Base-by-base conservation (phyloP, 306 rosid species). In the Sphenostylis stenocarpa region DNA sequence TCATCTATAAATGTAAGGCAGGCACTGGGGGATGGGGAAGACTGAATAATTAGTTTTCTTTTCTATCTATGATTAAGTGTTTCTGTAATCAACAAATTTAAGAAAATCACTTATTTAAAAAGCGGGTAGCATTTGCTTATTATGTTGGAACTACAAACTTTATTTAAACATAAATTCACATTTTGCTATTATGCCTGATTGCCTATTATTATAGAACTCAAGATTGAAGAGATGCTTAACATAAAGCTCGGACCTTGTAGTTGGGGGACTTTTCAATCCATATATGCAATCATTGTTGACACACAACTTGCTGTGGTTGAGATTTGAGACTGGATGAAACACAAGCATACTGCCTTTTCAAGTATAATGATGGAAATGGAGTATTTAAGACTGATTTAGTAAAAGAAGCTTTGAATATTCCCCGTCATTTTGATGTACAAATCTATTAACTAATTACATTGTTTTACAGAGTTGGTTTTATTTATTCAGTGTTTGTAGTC, bases 1-100 rank as follows among this genome's bases (percentile, higher is more conserved):
- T 78, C 67, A 76, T 64, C 73, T 16, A 6, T 38, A 28, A 34
- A 44, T 26, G 73, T 56, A 14, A 24, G 64, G 15, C 20, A 67
- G 41, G 20, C 10, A 24, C 16, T 38, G 21, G 24, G 57, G 77
- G 45, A 11, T 65, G 62, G 53, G 56, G 23, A 38, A 48, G 67
- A 39, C 58, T 23, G 23, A 24, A 68, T n/a, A 4, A 14, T 3
- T 75, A 20, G 49, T 48, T 44, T 45, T 24, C 49, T 31, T 72
- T 45, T 69, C 20, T 57, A 26, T 28, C 34, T 26, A 15, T 28
- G 38, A 26, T 26, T 57, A 36, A 36, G 41, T 36, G 41, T 36
- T 36, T 36, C 7, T 7, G 41, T 8, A 38, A 38, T 38, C 7
- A 1, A 11, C 11, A 7, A 36, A 8, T 38, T 38, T 7, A 38